Conservation (phyloP, 495 filamentous ascomycete genomes). For the Penicillium herquei region DNA sequence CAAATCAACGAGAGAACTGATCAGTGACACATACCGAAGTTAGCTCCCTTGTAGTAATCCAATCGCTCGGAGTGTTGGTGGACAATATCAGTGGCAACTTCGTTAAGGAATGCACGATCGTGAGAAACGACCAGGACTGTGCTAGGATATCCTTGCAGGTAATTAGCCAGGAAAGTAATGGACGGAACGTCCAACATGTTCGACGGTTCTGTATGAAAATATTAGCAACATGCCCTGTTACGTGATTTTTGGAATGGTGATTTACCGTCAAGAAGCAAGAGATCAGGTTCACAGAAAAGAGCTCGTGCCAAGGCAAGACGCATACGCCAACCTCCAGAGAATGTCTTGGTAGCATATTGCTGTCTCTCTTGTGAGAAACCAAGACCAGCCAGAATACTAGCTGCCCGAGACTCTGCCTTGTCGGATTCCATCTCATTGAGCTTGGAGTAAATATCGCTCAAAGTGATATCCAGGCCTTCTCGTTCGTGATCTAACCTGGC, state of each 20-base stretch:
- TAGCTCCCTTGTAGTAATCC: slow-evolving; percentile 98
- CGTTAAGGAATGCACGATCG: slow-evolving; percentile 98
- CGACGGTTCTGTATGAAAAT: slow-evolving; percentile 68
- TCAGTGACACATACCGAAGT: slow-evolving; percentile 60
- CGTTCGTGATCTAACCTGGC: slow-evolving; percentile 78
- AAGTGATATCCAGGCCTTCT: slow-evolving; percentile 82
- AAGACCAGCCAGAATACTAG: slow-evolving; percentile 93
- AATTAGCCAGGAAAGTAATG: slow-evolving; percentile 98
- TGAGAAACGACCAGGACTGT: slow-evolving; percentile 97
- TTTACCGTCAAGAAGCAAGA: slow-evolving; percentile 83
- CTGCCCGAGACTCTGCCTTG: slow-evolving; percentile 92
- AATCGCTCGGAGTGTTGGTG: slow-evolving; percentile 96
- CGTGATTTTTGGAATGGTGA: too few relatives aligned
- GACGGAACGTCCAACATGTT: slow-evolving; percentile 99
- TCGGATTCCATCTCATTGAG: slow-evolving; percentile 99
- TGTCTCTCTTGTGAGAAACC: slow-evolving; percentile 95
- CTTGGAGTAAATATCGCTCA: slow-evolving; percentile 89
- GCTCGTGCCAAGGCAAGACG: slow-evolving; percentile 91
- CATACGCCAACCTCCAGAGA: slow-evolving; percentile 99
- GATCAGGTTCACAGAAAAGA: slow-evolving; percentile 96
- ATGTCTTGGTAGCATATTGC: slow-evolving; percentile 91
- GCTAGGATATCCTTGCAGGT: slow-evolving; percentile 90
- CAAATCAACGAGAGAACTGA: neutral
- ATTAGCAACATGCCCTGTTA: slow-evolving; percentile 19
- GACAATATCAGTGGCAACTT: slow-evolving; percentile 99